Conservation (phyloP, 2,329 filamentous ascomycete species). For the Karstenula rhodostoma region DNA sequence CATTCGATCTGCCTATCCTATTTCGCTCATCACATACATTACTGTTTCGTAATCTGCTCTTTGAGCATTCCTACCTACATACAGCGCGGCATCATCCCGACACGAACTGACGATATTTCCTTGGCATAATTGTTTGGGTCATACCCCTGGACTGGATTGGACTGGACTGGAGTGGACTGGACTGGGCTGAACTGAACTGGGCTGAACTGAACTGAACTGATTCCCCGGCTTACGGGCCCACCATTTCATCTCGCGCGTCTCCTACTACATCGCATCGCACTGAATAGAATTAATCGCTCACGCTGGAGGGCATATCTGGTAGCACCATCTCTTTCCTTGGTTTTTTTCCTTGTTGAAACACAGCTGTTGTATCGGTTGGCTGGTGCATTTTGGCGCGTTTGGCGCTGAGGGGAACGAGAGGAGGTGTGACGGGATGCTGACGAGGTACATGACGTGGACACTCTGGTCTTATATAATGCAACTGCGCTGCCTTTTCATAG, state of each 20-base stretch:
- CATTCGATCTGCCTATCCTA: not conserved
- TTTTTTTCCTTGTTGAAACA: conserved; percentile 1
- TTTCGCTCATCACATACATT: not conserved
- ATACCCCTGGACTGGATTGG: conserved; percentile 12
- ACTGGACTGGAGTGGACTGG: too few relatives aligned
- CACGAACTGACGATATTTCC: conserved; percentile 39
- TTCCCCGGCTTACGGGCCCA: conserved; percentile 28
- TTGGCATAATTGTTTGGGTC: conserved; percentile 22
- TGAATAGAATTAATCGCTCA: conserved; percentile 43
- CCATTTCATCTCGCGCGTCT: too few relatives aligned
- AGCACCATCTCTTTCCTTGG: conserved; percentile 9
- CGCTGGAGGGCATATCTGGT: conserved; percentile 25
- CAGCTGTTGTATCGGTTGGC: not conserved
- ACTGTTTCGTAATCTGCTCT: conserved; percentile 8
- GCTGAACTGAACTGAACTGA: conserved; percentile 1
- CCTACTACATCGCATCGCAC: not conserved
- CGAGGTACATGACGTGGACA: not conserved
- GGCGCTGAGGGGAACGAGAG: too few relatives aligned
- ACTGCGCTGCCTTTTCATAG: too few relatives aligned
- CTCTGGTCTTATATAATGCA: too few relatives aligned
- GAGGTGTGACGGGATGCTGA: not conserved
- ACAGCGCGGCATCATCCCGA: conserved; percentile 16
- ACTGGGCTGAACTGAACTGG: not conserved
- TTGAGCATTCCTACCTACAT: not conserved
- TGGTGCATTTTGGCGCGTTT: not conserved